Conservation (phyloP, 2,329 filamentous ascomycete genomes). For the Aureobasidium sp. region DNA sequence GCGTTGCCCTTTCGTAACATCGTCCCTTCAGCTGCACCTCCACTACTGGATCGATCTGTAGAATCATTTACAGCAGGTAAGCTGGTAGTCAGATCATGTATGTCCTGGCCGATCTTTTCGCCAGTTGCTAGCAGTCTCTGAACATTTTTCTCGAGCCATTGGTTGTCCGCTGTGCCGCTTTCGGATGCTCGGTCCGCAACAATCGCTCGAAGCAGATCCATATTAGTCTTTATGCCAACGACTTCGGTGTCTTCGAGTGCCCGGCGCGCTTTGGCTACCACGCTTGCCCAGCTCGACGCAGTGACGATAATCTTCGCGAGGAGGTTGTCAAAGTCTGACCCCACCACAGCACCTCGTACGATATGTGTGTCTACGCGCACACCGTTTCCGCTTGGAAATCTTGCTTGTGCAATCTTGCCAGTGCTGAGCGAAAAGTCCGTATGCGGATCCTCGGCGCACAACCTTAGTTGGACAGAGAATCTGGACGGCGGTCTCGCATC, state of each 20-base stretch:
- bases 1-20: slow-evolving; percentile 54
- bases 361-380: slow-evolving; percentile 52
- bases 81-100: background rate
- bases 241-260: slow-evolving; percentile 51
- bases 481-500: slow-evolving; percentile 29
- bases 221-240: slow-evolving; percentile 52
- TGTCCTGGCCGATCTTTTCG: background rate
- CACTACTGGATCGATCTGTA: background rate
- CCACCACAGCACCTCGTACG: slow-evolving; percentile 40
- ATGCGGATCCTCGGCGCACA: slow-evolving; percentile 51
- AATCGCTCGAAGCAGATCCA: slow-evolving; percentile 49
- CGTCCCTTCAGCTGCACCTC: background rate
- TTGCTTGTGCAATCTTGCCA: slow-evolving; percentile 50
- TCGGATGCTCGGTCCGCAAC: slow-evolving; percentile 46
- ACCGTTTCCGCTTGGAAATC: slow-evolving; percentile 52
- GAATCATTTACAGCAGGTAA: background rate
- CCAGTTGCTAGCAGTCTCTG: slow-evolving; percentile 29
- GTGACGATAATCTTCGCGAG: slow-evolving; percentile 55
- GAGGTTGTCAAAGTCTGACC: slow-evolving; percentile 53
- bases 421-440: slow-evolving; percentile 52
- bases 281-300: slow-evolving; percentile 45
- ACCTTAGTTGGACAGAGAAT: slow-evolving; percentile 49
- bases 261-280: slow-evolving; percentile 47
- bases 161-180: slow-evolving; percentile 44
- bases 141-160: slow-evolving; percentile 51